Evolutionary conservation across 2,329 filamentous ascomycete genomes (phyloP), one percentile per base, ranked within the genome.

Genomic region (Nigrospora oryzae): DNA sequence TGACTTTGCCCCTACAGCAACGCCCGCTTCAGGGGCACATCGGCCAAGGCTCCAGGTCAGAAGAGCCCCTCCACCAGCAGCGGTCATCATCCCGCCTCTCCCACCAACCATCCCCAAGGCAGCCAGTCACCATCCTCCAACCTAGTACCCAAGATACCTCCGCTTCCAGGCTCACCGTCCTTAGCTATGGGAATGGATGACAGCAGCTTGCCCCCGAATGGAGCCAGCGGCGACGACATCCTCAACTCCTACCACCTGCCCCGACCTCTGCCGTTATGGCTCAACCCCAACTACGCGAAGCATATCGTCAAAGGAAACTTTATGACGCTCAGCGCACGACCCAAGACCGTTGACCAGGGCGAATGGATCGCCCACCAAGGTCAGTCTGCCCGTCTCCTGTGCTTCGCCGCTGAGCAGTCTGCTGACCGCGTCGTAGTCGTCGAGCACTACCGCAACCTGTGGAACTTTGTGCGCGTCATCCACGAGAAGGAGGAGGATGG

Each of bases 231-330:
- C 47, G 77, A 83, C 55, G 76, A 79, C 46, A 62, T 77, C 42
- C 71, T 83, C 52, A 69, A 69, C 53, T 70, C 70, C 12, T 83
- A 82, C 58, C 79, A 83, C 54, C 70, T 86, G 48, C 83, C 83
- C 47, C 75, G 79, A 36, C 77, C 79, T 31, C 70, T 81, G 48
- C 86, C 86, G 14, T 69, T 87, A 49, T 89, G 86, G 81, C 79
- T 89, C 57, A 84, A 86, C 58, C 76, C 84, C 45, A 70, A 80
- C 49, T 85, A 87, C 61, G 83, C 86, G 44, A 86, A 84, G 61
- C 82, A 95, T 59, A 95, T 95, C 53, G 90, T 96, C 59, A 95
- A 91, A 71, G 91, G 91, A 48, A 97, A 96, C 70, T 96, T 97
- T 63, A 89, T 95, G 84, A 96, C 91, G 11, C 69, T 97, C 48